These are phyloP conservation scores for Vitis hybrid DNA, from an alignment of 177 flowering plant genomes.

Conservation along the genomic window DNA sequence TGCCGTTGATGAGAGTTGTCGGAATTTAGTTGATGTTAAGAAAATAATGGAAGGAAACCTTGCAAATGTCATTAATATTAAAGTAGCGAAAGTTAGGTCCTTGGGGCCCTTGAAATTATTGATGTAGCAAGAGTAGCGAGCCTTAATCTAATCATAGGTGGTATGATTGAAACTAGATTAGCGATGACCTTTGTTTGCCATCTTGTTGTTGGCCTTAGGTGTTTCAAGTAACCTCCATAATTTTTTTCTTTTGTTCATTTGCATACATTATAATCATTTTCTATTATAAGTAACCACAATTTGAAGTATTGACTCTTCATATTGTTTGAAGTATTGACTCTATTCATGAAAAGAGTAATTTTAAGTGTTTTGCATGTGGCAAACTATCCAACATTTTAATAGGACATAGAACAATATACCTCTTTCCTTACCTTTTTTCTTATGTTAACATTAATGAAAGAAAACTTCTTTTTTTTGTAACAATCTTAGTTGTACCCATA, in stretches of 20 bases:
- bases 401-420: no score
- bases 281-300: no score
- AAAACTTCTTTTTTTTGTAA: no score
- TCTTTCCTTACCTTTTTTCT: no score
- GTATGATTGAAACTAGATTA: constrained; percentile 92
- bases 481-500: no score
- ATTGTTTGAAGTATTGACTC: no score
- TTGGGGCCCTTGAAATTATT: constrained; percentile 77
- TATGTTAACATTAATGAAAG: no score
- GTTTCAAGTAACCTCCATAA: constrained; percentile 61
- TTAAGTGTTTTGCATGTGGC: no score
- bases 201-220: constrained; percentile 91
- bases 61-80: constrained; percentile 81
- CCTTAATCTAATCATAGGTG: constrained; percentile 82
- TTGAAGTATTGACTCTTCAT: no score
- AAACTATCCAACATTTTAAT: no score
- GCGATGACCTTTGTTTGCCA: constrained; percentile 97
- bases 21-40: constrained; percentile 62
- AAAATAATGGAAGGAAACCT: constrained; percentile 63
- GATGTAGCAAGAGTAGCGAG: constrained; percentile 58
- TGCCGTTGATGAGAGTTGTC: constrained; percentile 93
- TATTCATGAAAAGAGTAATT: no score
- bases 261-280: not conserved
- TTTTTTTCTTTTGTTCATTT: not conserved
- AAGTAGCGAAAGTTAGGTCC: constrained; percentile 88